Conservation (phyloP, 2,329 filamentous ascomycete species). For the Bipolaris gigantea region DNA sequence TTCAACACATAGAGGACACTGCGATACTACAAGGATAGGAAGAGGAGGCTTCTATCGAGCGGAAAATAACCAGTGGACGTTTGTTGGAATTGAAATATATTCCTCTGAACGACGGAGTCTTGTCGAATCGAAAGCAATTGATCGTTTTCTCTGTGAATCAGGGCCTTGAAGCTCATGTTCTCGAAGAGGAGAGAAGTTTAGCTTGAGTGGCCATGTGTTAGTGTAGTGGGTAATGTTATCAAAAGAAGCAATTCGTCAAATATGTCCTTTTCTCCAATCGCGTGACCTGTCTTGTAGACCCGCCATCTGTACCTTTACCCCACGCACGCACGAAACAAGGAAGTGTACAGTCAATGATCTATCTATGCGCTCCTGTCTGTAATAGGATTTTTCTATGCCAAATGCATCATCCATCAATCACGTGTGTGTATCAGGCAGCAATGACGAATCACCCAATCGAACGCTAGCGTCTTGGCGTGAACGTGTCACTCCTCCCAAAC, state of each 20-base stretch:
- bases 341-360: too few species aligned
- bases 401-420: background rate
- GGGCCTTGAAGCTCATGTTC: conserved; percentile 13
- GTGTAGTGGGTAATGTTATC: background rate
- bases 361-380: background rate
- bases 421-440: conserved; percentile 3
- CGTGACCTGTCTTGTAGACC: background rate
- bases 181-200: background rate
- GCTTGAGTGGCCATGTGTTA: background rate
- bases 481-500: conserved; percentile 13
- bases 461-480: conserved; percentile 14
- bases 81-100: background rate
- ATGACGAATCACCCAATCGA: conserved; percentile 1
- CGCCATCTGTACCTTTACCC: background rate
- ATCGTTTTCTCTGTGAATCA: conserved; percentile 12
- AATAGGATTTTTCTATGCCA: background rate
- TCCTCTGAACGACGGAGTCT: background rate
- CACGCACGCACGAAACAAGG: background rate
- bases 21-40: background rate
- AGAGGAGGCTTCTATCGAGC: conserved; percentile 3
- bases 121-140: conserved; percentile 3
- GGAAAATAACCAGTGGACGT: background rate
- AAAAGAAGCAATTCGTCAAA: background rate
- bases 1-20: background rate
- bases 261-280: background rate